Evolutionary conservation across 495 filamentous ascomycete species (phyloP).

Genomic region (Neurospora tetraspora): DNA sequence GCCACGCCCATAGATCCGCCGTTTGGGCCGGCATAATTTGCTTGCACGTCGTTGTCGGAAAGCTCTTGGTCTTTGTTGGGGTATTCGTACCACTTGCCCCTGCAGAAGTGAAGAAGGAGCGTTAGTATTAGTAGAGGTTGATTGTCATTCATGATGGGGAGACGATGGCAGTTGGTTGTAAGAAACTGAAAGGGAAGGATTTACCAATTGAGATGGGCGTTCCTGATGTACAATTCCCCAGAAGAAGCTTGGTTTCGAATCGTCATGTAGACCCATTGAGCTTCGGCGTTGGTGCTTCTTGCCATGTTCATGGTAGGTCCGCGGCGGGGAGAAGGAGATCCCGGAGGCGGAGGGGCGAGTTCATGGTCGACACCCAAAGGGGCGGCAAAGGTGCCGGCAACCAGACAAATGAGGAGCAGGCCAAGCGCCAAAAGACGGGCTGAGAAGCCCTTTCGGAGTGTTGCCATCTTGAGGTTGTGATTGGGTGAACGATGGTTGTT

Average conservation of each 20-base stretch:
- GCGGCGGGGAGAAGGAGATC: not conserved
- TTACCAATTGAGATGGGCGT: not conserved
- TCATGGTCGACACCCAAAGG: not conserved
- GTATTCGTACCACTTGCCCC: not conserved
- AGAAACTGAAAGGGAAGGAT: too few species aligned
- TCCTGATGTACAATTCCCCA: not conserved
- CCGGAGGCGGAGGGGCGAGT: not conserved
- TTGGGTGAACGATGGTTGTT: too few species aligned
- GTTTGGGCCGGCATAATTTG: not conserved
- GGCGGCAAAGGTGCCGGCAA: not conserved
- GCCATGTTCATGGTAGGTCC: not conserved
- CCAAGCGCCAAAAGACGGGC: not conserved
- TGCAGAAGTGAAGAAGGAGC: not conserved
- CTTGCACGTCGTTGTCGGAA: not conserved
- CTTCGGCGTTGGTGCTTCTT: not conserved
- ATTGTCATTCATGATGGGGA: too few species aligned
- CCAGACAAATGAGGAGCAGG: not conserved
- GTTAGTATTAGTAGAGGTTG: too few species aligned
- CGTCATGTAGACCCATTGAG: not conserved
- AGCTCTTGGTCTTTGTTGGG: not conserved
- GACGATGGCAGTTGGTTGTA: too few species aligned
- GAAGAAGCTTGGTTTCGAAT: not conserved
- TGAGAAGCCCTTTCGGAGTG: not conserved
- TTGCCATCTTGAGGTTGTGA: not conserved
- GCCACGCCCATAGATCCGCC: not conserved